Evolutionary conservation across 441 rosid genomes (phyloP), one percentile per base, ranked within the genome.

Genomic region (Croton laevigatus): DNA sequence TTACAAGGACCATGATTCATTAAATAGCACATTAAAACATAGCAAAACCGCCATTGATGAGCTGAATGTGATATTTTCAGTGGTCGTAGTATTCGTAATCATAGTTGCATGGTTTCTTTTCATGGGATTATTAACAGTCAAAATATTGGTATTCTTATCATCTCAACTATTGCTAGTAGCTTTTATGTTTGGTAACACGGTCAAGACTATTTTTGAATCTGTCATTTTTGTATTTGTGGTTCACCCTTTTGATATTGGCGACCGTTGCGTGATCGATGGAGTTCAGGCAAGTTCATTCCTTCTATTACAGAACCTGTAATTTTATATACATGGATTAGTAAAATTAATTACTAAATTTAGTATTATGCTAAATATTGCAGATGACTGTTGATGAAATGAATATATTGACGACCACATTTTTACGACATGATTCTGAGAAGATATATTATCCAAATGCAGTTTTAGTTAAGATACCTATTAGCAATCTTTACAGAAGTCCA

Each of bases 41-140:
- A 76, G 81, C 17, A 85, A 86, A 73, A 88, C 91, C 8, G 88
- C 91, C 20, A 79, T 85, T 22, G 89, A 88, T 40, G 91, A 88
- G 66, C 78, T 88, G 53, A 84, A 87, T 83, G 80, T 62, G 80
- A 78, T 87, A 45, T 59, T 59, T 42, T 81, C 88, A 0, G 85
- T 53, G n/a, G 8, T 71, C 46, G 53, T 80, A 27, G 1, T 27
- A 27, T 27, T 27, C 32, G 32, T 27, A 27, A 73, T 74, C 62
- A 13, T 77, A 16, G 60, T 80, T 14, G 74, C 73, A 7, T 80
- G 86, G 86, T 71, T 81, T 36, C 66, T 87, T 45, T 14, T 67
- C 55, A 83, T 83, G 84, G 86, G 81, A 45, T 32, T 78, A 36
- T 51, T 85, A 76, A 62, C 81, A n/a, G 75, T 82, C 32, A 32